Base-by-base conservation (phyloP, 306 rosid species). In the Lathyrus sativus region DNA sequence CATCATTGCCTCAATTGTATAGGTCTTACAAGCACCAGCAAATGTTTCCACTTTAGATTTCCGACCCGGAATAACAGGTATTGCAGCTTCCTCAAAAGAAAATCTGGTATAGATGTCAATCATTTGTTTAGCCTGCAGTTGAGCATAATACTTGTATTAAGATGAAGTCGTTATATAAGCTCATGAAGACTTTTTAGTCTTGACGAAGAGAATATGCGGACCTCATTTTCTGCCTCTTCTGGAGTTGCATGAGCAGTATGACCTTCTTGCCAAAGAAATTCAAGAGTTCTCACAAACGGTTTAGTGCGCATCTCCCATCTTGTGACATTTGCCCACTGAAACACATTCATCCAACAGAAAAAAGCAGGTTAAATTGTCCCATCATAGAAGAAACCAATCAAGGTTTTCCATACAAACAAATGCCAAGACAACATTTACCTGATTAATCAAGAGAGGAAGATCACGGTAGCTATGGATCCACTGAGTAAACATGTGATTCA, bases 261-360 rank as follows among this genome's bases (percentile, higher is more conserved):
- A 11, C 98, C 98, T 82, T 93, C 97, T 81, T 93, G 98, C 97
- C 97, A 90, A 18, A 90, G 98, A 86, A 92, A 92, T 50, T 92
- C 98, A 70, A 92, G 96, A 50, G 96, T 92, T 84, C 98, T 86
- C 22, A 90, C 83, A 78, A 93, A 93, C 43, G 98, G 98, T 72
- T 93, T 93, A 2, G 97, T 93, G 71, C 97, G 96, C 91, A 86
- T 88, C 89, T 93, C 98, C 98, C 98, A 93, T 79, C 98, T 93
- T 12, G 97, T 93, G 69, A 93, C 98, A 69, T 93, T 90, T 33
- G 89, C 97, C 97, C 98, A 93, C 98, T 93, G 76, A 68, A 46
- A 49, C 64, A 74, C 68, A 79, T 71, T 42, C 75, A 77, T 74
- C 71, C 59, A 12, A 53, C 41, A 10, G 39, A 60, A 39, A 68